Evolutionary conservation across 2,329 filamentous ascomycete species (phyloP), one percentile per base, ranked within the genome.

Genomic region (Alternaria gaisen): DNA sequence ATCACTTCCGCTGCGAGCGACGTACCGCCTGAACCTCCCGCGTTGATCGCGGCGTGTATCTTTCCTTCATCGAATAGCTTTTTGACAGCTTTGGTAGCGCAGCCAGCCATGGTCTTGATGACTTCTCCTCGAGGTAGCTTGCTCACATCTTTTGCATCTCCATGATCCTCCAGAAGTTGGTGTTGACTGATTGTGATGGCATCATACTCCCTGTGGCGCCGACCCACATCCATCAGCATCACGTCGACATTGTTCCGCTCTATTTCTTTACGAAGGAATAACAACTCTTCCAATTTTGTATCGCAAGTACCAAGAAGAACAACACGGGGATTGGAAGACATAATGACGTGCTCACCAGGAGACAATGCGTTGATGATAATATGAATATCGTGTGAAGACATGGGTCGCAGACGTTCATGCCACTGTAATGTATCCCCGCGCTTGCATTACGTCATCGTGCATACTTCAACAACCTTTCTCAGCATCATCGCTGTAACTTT

Each of bases 1-100:
- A 92, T 91, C 0, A 87, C 83, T 0, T 83, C 79, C 0, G 88
- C 83, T 0, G 85, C 84, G 11, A 91, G 80, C 3, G 85, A 84
- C 0, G 89, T 91, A 0, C 87, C 87, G 22, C 86, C 84, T 0
- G 86, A 89, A 0, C 90, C 90, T 8, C 88, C 90, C 0, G 88
- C 83, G 0, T 82, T 83, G 12, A 91, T 77, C 14, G 89, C 82
- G 2, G 82, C 89, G 44, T 89, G 83, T 32, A 90, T 82, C 2
- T 70, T 50, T 0, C 70, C 64, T 1, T 68, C 55, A 7, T 75
- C 51, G 51, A 79, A 79, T 1, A 88, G 73, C 0, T 77, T 67
- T 18, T 71, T 64, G 14, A 87, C 79, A 0, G 78, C 76, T 0
- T 71, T 62, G 1, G 80, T 82, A 3, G 85, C 84, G 65, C 81